Base-by-base conservation (phyloP, 1,139 yeast species). In the Yamadazyma diospyri region DNA sequence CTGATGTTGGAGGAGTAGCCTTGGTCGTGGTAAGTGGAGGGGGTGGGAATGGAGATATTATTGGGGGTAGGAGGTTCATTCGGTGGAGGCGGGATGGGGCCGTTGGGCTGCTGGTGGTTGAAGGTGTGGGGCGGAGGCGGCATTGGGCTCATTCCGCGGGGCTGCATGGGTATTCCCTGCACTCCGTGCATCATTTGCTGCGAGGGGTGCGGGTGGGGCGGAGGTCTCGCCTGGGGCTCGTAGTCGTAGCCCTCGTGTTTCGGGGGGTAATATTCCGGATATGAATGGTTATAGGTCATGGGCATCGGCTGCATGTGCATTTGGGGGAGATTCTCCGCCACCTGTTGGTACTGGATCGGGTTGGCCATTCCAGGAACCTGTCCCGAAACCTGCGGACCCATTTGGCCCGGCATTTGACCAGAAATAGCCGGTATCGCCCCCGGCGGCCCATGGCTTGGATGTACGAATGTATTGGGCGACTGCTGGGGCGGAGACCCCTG, bases 11-110 rank as follows among this genome's bases (percentile, higher is more conserved):
- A 29, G 9, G 27, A 17, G 14, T 11, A n/a, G 13, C 22, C n/a
- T 6, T 6, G 6, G 20, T 18, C 20, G 11, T 27, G 14, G 4
- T 11, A 7, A 29, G 18, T 17, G 16, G 28, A 10, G n/a, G 31
- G 20, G 36, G 31, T 5, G 8, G 7, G 13, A 34, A 41, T 6
- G 25, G 42, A 12, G 43, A 43, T 39, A 28, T 37, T 41, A 23
- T 30, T 38, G 4, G 44, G 43, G 14, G 38, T 38, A 23, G 47
- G 48, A 25, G 45, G 43, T 3, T 34, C 41, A 15, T 31, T 30
- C 17, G 41, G 43, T 24, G 41, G 45, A 15, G 40, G 48, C 6
- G 37, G 32, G 7, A 37, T 33, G 4, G 31, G 26, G 5, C 32
- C 30, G 19, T 29, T 32, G 2, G 16, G 32, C 24, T 28, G 32